Base-by-base conservation (phyloP, 192 early-diverging fungal species). In the Powellomyces hirtus region DNA sequence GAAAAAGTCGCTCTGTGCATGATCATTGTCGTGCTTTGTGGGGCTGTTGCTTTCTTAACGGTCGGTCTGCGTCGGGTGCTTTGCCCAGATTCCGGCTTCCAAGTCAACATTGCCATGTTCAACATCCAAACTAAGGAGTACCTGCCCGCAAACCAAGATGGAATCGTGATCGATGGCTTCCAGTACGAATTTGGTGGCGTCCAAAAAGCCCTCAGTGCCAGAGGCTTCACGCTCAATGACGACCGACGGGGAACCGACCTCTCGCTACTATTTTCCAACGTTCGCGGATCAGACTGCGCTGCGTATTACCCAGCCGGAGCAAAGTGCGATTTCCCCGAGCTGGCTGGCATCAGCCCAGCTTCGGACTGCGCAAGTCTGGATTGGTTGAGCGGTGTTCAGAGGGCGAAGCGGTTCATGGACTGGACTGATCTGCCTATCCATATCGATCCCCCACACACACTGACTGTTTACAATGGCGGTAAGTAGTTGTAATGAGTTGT, bases 1-100 rank as follows among this genome's bases (percentile, higher is more conserved):
- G 80, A 82, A 64, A 82, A 73, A 67, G 49, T 81, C 30, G 77
- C 82, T 7, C 70, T 84, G 26, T 79, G 77, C 71, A 70, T 75
- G 30, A 78, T 82, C 59, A 79, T 78, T 46, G 42, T 35, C 38
- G 14, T 75, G 0, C 44, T 82, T 40, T 79, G 79, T 72, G 44
- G 14, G 4, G 49, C 64, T 16, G 77, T 82, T 36, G 80, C 67
- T 20, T 79, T 77, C 62, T 53, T 82, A 57, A 82, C 76, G 8
- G 66, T 82, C 30, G 80, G 80, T n/a, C 62, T 82, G 44, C 67
- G 64, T 60, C 36, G 40, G 33, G 44, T 58, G 8, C 52, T 62
- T 6, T 67, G 65, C 31, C 65, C 65, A n/a, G 61, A 62, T 20
- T 30, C 36, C 2, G 20, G 29, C 20, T 29, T 38, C 27, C 18